Evolutionary conservation across 1,139 yeast genomes (phyloP).

Genomic region (Eremothecium gossypii): DNA sequence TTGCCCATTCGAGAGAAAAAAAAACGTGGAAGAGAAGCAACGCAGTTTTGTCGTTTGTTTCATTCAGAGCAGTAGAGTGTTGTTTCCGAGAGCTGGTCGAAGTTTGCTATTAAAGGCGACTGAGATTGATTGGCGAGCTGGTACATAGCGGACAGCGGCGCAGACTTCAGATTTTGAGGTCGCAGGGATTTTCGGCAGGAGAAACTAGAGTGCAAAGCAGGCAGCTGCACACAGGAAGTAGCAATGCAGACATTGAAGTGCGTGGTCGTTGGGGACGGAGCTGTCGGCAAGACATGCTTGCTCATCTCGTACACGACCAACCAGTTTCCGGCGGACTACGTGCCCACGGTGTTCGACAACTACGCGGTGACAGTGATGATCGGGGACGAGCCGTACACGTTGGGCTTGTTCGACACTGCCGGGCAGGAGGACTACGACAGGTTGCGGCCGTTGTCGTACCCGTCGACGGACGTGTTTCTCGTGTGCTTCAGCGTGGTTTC

Average conservation of each 20-base stretch:
- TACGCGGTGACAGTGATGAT: constrained; percentile 97
- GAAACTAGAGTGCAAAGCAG: too few relatives aligned
- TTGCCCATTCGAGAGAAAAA: neutral
- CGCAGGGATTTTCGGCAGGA: too few relatives aligned
- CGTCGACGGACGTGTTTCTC: constrained; percentile 91
- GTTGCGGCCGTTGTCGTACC: constrained; percentile 90
- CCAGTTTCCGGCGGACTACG: constrained; percentile 81
- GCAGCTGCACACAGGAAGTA: too few relatives aligned
- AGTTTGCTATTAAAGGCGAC: neutral
- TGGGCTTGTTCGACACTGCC: constrained; percentile 94
- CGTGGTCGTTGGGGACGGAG: constrained; percentile 98
- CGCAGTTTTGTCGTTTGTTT: neutral
- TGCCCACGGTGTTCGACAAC: constrained; percentile 89
- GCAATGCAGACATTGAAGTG: constrained; percentile 83
- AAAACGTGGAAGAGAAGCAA: neutral
- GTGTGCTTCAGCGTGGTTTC: constrained; percentile 93
- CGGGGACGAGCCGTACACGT: constrained; percentile 95
- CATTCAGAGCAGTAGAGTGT: neutral
- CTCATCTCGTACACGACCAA: constrained; percentile 84
- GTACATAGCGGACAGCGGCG: too few relatives aligned
- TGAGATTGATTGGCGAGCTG: neutral
- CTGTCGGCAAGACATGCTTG: constrained; percentile 89
- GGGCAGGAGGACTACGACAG: constrained; percentile 99
- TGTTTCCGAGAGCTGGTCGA: too few relatives aligned
- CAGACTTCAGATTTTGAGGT: too few relatives aligned